A percentile compares a stretch with the other conserved stretches of the same genome.
These are phyloP conservation scores for Trichophyton simii DNA, from an alignment of 2,329 filamentous ascomycete genomes.

Conservation along the genomic window DNA sequence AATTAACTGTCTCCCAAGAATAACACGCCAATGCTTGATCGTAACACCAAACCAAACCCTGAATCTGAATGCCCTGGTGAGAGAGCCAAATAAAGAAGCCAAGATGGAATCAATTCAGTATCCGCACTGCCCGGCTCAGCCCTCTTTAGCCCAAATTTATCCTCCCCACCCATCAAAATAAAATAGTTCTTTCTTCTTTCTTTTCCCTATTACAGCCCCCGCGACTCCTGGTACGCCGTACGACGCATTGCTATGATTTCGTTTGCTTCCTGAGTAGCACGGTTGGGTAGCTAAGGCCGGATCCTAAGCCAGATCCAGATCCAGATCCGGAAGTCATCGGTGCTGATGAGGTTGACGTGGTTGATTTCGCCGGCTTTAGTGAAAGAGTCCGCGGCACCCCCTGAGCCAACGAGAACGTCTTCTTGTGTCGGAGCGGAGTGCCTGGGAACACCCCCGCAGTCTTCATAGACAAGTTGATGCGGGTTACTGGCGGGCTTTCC, in stretches of 20 bases:
- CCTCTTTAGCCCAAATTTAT: neutral
- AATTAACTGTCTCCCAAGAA: neutral
- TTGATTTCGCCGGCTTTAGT: neutral
- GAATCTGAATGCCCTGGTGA: neutral
- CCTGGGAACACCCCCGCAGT: neutral
- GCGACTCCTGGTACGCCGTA: neutral
- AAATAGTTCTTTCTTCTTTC: neutral
- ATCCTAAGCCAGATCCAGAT: neutral
- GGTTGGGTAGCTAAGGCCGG: neutral
- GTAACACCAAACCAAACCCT: neutral
- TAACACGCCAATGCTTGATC: neutral
- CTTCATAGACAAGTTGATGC: slow-evolving; percentile 1
- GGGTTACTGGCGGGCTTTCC: neutral
- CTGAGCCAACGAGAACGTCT: neutral
- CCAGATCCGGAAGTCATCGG: neutral
- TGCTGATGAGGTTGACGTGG: neutral
- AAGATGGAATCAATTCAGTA: neutral
- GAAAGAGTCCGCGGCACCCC: neutral
- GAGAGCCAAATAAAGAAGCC: neutral
- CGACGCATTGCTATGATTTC: neutral
- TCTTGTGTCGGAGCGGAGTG: slow-evolving; percentile 1
- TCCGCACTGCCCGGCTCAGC: neutral
- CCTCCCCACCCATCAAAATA: neutral
- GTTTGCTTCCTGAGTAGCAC: slow-evolving; percentile 1
- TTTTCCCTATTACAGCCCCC: neutral